Conservation (phyloP, 2,329 filamentous ascomycete species). For the Lachnellula arida region DNA sequence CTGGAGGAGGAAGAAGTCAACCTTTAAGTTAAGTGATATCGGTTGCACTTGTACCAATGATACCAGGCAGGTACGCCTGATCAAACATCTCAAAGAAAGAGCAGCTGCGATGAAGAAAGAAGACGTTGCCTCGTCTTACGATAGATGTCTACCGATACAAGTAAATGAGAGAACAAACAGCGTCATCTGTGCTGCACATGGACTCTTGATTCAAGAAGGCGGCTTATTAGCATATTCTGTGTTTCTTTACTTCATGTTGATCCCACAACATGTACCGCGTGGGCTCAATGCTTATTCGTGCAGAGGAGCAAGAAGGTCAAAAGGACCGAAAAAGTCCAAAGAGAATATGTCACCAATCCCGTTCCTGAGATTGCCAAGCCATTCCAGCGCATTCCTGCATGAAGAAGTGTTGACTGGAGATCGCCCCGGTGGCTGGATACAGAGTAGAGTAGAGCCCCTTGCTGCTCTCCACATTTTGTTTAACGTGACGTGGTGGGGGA, state of each 20-base stretch:
- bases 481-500: no score
- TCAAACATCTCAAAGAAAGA: background rate
- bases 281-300: background rate
- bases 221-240: background rate
- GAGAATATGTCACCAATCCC: background rate
- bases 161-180: background rate
- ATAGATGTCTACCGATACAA: background rate
- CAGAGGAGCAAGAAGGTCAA: background rate
- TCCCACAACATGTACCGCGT: background rate
- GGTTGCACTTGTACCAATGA: background rate
- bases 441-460: background rate
- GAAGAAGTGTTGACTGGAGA: conserved; percentile 1
- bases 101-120: background rate
- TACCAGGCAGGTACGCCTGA: background rate
- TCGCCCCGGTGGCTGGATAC: background rate
- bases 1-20: background rate
- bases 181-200: background rate
- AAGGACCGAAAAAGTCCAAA: background rate
- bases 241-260: background rate
- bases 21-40: background rate
- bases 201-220: background rate
- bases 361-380: conserved; percentile 1
- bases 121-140: background rate
- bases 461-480: background rate
- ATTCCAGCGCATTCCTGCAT: background rate